These are phyloP conservation scores for Exophiala aquamarina DNA, from an alignment of 2,329 filamentous ascomycete genomes.

Conservation along the genomic window DNA sequence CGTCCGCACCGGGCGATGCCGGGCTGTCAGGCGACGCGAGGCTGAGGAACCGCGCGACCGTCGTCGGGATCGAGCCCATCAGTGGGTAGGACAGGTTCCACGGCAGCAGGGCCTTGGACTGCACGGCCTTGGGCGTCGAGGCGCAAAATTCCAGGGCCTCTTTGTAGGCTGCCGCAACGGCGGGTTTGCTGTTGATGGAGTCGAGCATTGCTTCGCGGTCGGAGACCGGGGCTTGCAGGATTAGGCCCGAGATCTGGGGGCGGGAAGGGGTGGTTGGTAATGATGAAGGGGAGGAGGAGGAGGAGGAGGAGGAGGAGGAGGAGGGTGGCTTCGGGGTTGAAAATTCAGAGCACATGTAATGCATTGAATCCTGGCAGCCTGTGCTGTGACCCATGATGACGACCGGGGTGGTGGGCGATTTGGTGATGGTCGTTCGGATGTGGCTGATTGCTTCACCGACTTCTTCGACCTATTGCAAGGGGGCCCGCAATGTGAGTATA, in stretches of 20 bases:
- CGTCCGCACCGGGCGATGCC: conserved; percentile 68
- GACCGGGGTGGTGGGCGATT: conserved; percentile 48
- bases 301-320: no score
- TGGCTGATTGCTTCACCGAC: conserved; percentile 31
- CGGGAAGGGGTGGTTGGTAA: conserved; percentile 17
- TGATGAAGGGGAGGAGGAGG: no score
- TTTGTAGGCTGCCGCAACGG: conserved; percentile 13
- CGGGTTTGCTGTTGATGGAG: conserved; percentile 37
- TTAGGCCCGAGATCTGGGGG: conserved; percentile 67
- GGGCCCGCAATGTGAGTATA: conserved; percentile 2
- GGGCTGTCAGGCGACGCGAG: conserved; percentile 54
- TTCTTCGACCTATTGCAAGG: conserved; percentile 50
- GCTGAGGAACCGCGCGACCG: conserved; percentile 59
- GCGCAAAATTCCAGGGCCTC: conserved; percentile 12
- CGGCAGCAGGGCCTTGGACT: conserved; percentile 24
- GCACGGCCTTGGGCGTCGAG: conserved; percentile 14
- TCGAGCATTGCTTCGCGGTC: conserved; percentile 67
- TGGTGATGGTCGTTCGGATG: conserved; percentile 34
- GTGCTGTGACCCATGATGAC: conserved; percentile 70
- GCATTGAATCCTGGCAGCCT: conserved; percentile 67
- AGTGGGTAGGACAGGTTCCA: conserved; percentile 25
- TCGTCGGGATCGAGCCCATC: conserved; percentile 47
- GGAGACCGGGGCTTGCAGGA: conserved; percentile 77
- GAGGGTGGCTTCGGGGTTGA: conserved; percentile 33
- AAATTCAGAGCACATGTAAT: conserved; percentile 53